Evolutionary conservation across 805 yeast genomes (phyloP).

Genomic region (baker's yeast (Saccharomyces cerevisiae)): DNA sequence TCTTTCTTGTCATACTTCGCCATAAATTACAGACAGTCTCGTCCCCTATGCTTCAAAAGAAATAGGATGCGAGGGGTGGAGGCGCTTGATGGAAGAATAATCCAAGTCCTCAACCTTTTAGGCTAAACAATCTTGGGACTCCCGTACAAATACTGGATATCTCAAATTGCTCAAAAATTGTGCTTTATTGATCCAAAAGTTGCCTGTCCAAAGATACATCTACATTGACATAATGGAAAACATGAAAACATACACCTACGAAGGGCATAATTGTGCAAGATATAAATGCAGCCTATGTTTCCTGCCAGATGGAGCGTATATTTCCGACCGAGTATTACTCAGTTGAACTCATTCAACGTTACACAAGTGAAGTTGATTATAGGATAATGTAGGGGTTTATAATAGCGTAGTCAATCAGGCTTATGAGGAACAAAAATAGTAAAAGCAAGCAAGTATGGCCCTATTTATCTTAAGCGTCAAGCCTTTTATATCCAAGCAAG

Average conservation of each 20-base stretch:
- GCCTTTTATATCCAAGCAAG: background rate
- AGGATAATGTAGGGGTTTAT: too few species aligned
- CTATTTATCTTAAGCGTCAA: background rate
- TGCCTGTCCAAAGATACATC: slow-evolving; percentile 95
- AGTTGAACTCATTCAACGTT: slow-evolving; percentile 72
- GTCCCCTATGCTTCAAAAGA: too few species aligned
- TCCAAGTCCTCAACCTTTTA: slow-evolving; percentile 78
- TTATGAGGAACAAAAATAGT: slow-evolving; percentile 88
- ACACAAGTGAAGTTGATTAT: too few species aligned
- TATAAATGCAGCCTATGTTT: slow-evolving; percentile 93
- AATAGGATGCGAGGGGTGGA: too few species aligned
- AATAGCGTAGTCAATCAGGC: slow-evolving; percentile 98
- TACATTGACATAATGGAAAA: slow-evolving; percentile 83
- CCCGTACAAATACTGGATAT: slow-evolving; percentile 90
- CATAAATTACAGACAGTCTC: too few species aligned
- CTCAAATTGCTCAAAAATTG: slow-evolving; percentile 75
- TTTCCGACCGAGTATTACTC: slow-evolving; percentile 83
- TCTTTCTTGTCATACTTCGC: too few species aligned
- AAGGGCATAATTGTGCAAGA: slow-evolving; percentile 89
- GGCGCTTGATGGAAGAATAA: slow-evolving; percentile 55
- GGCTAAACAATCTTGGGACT: slow-evolving; percentile 89
- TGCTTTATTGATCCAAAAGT: slow-evolving; percentile 85
- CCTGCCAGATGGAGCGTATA: slow-evolving; percentile 94
- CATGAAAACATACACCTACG: slow-evolving; percentile 81
- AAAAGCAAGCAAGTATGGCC: background rate